phyloP scores from a whole-genome alignment of 148 eudicot species.

The Camellia sinensis region DNA sequence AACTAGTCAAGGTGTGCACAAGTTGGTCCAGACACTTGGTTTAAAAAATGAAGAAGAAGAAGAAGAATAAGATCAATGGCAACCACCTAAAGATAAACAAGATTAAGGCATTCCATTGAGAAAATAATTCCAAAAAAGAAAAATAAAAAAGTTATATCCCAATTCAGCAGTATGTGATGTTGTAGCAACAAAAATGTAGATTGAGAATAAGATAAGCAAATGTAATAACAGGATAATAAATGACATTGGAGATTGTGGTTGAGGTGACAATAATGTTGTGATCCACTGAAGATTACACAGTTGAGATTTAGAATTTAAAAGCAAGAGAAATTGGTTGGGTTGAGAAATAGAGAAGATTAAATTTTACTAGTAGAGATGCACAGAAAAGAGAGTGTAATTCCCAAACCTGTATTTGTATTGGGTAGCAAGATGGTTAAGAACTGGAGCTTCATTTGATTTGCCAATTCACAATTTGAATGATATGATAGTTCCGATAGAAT shows the following conservation, averaged over 20 bases:
- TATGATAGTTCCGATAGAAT: conserved; percentile 13
- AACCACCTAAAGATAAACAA: neutral
- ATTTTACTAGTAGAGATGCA: neutral
- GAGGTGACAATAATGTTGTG: neutral
- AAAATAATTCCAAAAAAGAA: too few species aligned
- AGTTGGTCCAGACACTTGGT: too few species aligned
- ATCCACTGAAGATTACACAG: neutral
- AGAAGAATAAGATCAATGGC: neutral
- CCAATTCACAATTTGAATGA: conserved; percentile 14
- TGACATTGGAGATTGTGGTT: too few species aligned
- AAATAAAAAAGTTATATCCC: too few species aligned
- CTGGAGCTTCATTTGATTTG: conserved; percentile 22
- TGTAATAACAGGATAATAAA: too few species aligned
- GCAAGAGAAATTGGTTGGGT: neutral
- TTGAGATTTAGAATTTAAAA: neutral
- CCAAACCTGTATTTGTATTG: conserved; percentile 31
- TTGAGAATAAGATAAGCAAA: too few species aligned
- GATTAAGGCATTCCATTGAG: neutral
- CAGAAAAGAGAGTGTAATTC: neutral
- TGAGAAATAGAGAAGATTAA: neutral
- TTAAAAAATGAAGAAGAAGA: too few species aligned
- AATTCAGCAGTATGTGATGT: neutral
- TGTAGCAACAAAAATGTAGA: neutral
- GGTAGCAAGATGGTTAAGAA: conserved; percentile 19
- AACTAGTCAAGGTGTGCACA: too few species aligned